phyloP scores from a whole-genome alignment of 257 asterid species.

The Nicotiana tomentosiformis region DNA sequence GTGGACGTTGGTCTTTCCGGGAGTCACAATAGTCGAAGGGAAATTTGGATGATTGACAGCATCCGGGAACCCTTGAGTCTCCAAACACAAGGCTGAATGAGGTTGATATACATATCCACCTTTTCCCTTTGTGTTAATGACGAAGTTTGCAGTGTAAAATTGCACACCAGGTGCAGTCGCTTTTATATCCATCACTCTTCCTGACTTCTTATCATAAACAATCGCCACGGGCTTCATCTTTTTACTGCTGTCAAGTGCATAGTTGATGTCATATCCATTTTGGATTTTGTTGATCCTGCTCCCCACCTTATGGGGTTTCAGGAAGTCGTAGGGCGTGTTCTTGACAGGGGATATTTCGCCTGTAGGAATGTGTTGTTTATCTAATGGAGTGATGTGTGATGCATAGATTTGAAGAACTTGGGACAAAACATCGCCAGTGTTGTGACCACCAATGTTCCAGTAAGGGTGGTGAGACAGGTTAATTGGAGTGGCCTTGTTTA shows the following conservation, averaged over 20 bases:
- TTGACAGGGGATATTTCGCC: constrained; percentile 11
- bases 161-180: not conserved
- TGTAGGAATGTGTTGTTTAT: not conserved
- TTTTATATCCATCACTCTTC: constrained; percentile 7
- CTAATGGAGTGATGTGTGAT: constrained; percentile 2
- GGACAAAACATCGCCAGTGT: constrained; percentile 15
- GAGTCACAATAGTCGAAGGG: constrained; percentile 54
- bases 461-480: constrained; percentile 25
- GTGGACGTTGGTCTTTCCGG: constrained; percentile 48
- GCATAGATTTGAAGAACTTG: constrained; percentile 18
- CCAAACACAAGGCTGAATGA: constrained; percentile 11
- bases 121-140: constrained; percentile 8
- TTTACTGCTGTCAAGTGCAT: constrained; percentile 4
- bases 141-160: not conserved
- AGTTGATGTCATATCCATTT: constrained; percentile 18
- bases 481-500: constrained; percentile 28
- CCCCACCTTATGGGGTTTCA: constrained; percentile 9
- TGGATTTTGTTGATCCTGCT: constrained; percentile 8
- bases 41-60: constrained; percentile 73
- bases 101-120: constrained; percentile 14
- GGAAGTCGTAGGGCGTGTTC: constrained; percentile 19
- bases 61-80: constrained; percentile 90
- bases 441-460: constrained; percentile 27
- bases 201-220: constrained; percentile 13
- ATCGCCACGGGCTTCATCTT: constrained; percentile 4